These are phyloP conservation scores for Auriculariales sp. DNA, from an alignment of 768 basidiomycete genomes.

Conservation along the genomic window DNA sequence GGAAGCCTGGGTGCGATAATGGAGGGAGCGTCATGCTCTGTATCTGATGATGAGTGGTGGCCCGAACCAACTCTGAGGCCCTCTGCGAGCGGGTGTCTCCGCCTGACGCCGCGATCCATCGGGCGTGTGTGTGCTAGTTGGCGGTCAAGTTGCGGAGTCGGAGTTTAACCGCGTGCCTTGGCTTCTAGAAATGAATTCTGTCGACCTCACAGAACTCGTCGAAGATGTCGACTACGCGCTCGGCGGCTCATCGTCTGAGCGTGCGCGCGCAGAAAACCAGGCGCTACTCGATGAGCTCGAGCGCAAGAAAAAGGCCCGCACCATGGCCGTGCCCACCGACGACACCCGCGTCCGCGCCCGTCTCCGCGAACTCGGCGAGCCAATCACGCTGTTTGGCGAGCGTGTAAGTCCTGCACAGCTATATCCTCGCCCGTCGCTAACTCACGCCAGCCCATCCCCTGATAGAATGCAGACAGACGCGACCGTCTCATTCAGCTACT, in stretches of 20 bases:
- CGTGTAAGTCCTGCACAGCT: slow-evolving; percentile 46
- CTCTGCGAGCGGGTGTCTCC: neutral
- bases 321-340: slow-evolving; percentile 91
- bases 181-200: neutral
- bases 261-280: slow-evolving; percentile 35
- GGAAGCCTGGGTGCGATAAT: neutral
- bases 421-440: slow-evolving; percentile 2
- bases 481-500: slow-evolving; percentile 91
- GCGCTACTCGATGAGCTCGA: slow-evolving; percentile 92
- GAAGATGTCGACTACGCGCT: neutral
- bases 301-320: slow-evolving; percentile 87
- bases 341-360: slow-evolving; percentile 84
- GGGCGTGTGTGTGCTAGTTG: too few relatives aligned
- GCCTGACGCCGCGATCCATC: neutral
- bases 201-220: neutral
- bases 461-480: slow-evolving; percentile 84
- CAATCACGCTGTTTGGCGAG: slow-evolving; percentile 95
- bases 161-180: neutral
- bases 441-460: slow-evolving; percentile 9
- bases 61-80: neutral
- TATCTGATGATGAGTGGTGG: neutral
- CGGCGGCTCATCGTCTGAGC: slow-evolving; percentile 13
- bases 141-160: neutral
- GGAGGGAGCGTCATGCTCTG: neutral
- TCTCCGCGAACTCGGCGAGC: slow-evolving; percentile 87